These are phyloP conservation scores for Fonsecaea nubica DNA, from an alignment of 2,329 filamentous ascomycete species.

Conservation along the genomic window DNA sequence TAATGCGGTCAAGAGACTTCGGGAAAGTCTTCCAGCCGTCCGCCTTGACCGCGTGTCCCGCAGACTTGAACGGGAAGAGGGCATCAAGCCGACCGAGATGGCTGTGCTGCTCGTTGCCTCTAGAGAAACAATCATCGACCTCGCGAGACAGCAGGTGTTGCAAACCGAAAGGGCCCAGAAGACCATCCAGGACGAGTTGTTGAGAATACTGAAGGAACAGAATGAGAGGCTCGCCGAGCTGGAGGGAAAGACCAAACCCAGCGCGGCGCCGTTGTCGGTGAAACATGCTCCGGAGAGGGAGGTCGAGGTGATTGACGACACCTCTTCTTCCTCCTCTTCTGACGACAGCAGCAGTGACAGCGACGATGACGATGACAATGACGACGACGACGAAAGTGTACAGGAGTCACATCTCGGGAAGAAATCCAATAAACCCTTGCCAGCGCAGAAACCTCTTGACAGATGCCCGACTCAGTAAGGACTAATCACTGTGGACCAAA, in stretches of 20 bases:
- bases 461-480: background rate
- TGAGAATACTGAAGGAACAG: constrained; percentile 31
- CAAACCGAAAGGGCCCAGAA: constrained; percentile 23
- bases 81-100: constrained; percentile 26
- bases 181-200: constrained; percentile 24
- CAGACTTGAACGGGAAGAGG: constrained; percentile 22
- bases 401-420: background rate
- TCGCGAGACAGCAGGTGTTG: constrained; percentile 28
- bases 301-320: background rate
- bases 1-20: constrained; percentile 28
- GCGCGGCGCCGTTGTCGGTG: background rate
- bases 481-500: background rate
- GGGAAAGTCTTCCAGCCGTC: constrained; percentile 27
- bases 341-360: background rate
- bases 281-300: background rate
- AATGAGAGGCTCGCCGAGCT: constrained; percentile 18
- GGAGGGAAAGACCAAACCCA: background rate
- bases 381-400: background rate
- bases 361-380: too few relatives aligned
- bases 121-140: constrained; percentile 31
- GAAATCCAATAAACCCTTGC: background rate
- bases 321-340: background rate
- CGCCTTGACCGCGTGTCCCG: constrained; percentile 20
- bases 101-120: constrained; percentile 27
- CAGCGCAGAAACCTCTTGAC: background rate